Evolutionary conservation across 345 rosid genomes (phyloP), one percentile per base, ranked within the genome.

Genomic region (Clausena lansium): DNA sequence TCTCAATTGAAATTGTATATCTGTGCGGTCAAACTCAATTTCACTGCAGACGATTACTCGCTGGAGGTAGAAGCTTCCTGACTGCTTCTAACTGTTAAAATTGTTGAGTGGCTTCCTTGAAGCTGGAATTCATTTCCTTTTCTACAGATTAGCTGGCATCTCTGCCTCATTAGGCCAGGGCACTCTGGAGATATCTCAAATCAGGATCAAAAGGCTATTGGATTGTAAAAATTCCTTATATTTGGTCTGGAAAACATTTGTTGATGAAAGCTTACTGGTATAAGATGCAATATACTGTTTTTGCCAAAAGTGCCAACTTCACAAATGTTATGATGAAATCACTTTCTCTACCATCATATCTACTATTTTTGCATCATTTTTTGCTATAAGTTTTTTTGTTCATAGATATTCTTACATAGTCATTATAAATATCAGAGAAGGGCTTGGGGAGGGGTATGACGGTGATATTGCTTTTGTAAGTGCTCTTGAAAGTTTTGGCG

Each of bases 401-500:
- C 38, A 65, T 50, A 55, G 61, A 70, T 59, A 50, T 74, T 67
- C 76, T 71, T 9, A 71, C 66, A 24, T 63, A 13, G 33, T 58
- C 67, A 58, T 30, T 65, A 55, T 58, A 58, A 33, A 73, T 79
- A 50, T 72, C 82, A 91, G 97, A 64, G 97, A 92, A 78, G 91
- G 90, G 5, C 92, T 90, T 22, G 93, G 92, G 79, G 94, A 92
- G 74, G 89, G 79, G 5, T 87, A 90, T 77, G 94, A 91, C 63
- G 84, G 82, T 11, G 92, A 92, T 79, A 79, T 87, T 84, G 88
- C 84, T 54, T 92, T 92, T 75, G 90, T 87, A 32, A 87, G 83
- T 83, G 91, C 97, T 74, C 92, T 92, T 67, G 97, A 92, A 83
- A 69, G 82, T 69, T 92, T 92, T 65, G 91, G 93, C 20, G 93